Evolutionary conservation across 2,329 filamentous ascomycete genomes (phyloP), one percentile per base, ranked within the genome.

Genomic region (Pseudogymnoascus sp.): DNA sequence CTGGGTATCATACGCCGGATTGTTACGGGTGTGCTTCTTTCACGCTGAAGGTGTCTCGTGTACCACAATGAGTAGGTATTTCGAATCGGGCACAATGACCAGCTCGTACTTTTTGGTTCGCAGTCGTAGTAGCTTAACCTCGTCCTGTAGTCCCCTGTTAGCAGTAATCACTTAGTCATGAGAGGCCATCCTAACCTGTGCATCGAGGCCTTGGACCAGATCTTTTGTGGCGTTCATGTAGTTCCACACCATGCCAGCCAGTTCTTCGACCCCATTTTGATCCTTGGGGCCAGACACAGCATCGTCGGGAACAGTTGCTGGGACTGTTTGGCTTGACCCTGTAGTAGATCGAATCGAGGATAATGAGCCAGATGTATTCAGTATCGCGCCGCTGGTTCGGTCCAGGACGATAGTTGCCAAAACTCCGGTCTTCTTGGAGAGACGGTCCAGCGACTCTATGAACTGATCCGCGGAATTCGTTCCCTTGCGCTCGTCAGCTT

Each of bases 81-180:
- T 92, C 41, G 83, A 71, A 73, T 93, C 90, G 73, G 89, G 90
- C 17, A 93, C 88, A 70, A 94, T 90, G 63, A 94, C 88, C 65
- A 94, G 77, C 74, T 95, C 91, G 68, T 92, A 89, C 74, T 90
- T 92, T 78, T 87, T 91, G n/a, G 90, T 93, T 66, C 91, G 83
- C 66, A 95, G 72, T 65, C 90, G 81, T 60, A 94, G 75, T 58
- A 94, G 78, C 75, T 87, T 91, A 65, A 92, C 75, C 71, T 92
- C 90, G 69, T 94, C 90, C 81, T 88, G 66, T 12, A 25, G n/a
- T 33, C 17, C 15, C 29, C n/a, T 3, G 29, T 62, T n/a, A 62
- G 48, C 33, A 55, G 48, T 55, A 33, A 33, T 55, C 27, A 33
- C 4, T 13, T 3, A 27, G 58, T 69, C 58, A 69, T 8, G 31